phyloP scores from a whole-genome alignment of 2,329 filamentous ascomycete species.

The Fusarium nodosum region DNA sequence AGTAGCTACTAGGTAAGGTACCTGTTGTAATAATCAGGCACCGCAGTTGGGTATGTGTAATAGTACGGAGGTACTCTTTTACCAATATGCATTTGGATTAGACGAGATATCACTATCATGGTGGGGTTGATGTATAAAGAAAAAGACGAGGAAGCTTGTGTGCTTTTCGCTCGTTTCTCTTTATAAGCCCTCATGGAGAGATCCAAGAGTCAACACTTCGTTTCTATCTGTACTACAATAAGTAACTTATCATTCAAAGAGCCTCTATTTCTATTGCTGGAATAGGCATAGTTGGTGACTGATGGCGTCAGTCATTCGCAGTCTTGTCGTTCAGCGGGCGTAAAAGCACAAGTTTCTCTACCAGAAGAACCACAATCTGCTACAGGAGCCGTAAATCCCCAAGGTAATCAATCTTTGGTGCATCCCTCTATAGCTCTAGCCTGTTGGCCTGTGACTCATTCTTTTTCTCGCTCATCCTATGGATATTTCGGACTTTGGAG shows the following conservation, averaged over 20 bases:
- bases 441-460: slow-evolving; percentile 37
- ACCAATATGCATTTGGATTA: slow-evolving; percentile 6
- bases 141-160: neutral
- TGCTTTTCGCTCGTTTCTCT: neutral
- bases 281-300: slow-evolving; percentile 10
- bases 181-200: neutral
- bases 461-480: slow-evolving; percentile 16
- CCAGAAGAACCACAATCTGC: slow-evolving; percentile 17
- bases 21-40: slow-evolving; percentile 3
- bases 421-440: neutral
- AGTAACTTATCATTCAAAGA: neutral
- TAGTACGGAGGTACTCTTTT: slow-evolving; percentile 11
- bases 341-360: neutral
- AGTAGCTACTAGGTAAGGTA: slow-evolving; percentile 8
- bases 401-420: slow-evolving; percentile 11
- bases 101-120: slow-evolving; percentile 1
- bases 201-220: neutral
- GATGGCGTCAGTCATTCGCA: slow-evolving; percentile 12
- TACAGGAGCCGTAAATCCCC: slow-evolving; percentile 4
- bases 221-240: neutral
- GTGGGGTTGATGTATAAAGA: slow-evolving; percentile 24
- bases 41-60: slow-evolving; percentile 28
- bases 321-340: slow-evolving; percentile 10
- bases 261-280: neutral
- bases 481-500: slow-evolving; percentile 42